These are phyloP conservation scores for Salix caprea DNA, from an alignment of 345 rosid species.

Conservation along the genomic window DNA sequence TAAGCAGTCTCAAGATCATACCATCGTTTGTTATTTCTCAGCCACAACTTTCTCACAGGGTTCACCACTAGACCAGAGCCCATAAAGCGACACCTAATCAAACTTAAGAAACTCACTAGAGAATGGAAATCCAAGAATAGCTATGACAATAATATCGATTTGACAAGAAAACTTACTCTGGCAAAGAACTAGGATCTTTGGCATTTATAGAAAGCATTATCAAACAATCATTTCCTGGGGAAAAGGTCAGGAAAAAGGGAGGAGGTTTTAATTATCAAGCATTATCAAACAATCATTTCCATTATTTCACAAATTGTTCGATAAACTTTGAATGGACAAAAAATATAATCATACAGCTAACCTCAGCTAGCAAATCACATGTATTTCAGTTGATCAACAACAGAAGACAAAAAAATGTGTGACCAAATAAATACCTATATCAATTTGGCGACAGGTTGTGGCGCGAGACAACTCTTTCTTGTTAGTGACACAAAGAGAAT, in stretches of 20 bases:
- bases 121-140: constrained; percentile 6
- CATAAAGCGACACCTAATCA: constrained; percentile 61
- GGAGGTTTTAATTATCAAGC: constrained; percentile 2
- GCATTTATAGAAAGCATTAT: constrained; percentile 41
- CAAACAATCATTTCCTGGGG: constrained; percentile 55
- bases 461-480: constrained; percentile 44
- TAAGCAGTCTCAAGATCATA: constrained; percentile 16
- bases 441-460: constrained; percentile 37
- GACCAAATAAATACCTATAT: constrained; percentile 40
- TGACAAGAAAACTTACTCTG: constrained; percentile 53
- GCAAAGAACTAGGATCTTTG: constrained; percentile 56
- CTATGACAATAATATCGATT: constrained; percentile 1
- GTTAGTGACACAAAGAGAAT: constrained; percentile 53
- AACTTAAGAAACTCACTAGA: constrained; percentile 13
- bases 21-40: constrained; percentile 59
- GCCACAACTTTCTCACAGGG: constrained; percentile 48
- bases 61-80: constrained; percentile 38
- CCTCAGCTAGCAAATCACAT: no score
- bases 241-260: not conserved
- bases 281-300: no score
- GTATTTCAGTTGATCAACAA: not conserved
- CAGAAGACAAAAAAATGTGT: not conserved
- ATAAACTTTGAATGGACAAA: no score
- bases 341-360: no score
- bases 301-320: no score